Evolutionary conservation across 1,284 basidiomycete species (phyloP).

Genomic region (Fomitopsis schrenkii): DNA sequence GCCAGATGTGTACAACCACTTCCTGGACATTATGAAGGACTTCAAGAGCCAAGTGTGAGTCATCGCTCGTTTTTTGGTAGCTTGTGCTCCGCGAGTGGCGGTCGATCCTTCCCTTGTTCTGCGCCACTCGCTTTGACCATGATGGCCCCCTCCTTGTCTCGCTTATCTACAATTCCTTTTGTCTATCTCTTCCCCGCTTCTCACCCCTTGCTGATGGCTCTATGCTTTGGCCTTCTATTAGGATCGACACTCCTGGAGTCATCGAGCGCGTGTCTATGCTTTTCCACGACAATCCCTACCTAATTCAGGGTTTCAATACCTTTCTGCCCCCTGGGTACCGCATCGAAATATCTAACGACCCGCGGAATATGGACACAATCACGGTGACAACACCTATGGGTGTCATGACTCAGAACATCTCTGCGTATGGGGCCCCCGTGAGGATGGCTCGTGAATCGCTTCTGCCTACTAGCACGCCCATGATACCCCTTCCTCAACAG

Average conservation of each 20-base stretch:
- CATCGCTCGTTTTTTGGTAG: neutral
- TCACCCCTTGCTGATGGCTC: slow-evolving; percentile 7
- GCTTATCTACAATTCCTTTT: neutral
- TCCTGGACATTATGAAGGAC: slow-evolving; percentile 99
- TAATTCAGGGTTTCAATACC: slow-evolving; percentile 99
- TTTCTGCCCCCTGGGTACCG: slow-evolving; percentile 96
- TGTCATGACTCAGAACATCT: slow-evolving; percentile 65
- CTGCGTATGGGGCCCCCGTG: slow-evolving; percentile 26
- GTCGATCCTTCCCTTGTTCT: neutral
- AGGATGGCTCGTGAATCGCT: slow-evolving; percentile 26
- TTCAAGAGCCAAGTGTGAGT: slow-evolving; percentile 93
- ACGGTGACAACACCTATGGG: slow-evolving; percentile 94
- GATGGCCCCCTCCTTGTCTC: neutral
- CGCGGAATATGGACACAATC: slow-evolving; percentile 79
- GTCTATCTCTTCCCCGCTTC: neutral
- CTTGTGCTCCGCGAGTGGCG: neutral
- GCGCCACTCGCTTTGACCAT: neutral
- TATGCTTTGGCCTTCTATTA: slow-evolving; percentile 28
- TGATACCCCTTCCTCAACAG: slow-evolving; percentile 19
- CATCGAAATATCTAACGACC: slow-evolving; percentile 85
- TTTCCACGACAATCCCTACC: slow-evolving; percentile 89
- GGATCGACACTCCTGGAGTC: slow-evolving; percentile 98
- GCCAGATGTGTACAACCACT: slow-evolving; percentile 96
- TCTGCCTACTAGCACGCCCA: slow-evolving; percentile 8
- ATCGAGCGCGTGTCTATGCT: slow-evolving; percentile 95